Base-by-base conservation (phyloP, 441 rosid genomes). In the Gossypium trilobum region DNA sequence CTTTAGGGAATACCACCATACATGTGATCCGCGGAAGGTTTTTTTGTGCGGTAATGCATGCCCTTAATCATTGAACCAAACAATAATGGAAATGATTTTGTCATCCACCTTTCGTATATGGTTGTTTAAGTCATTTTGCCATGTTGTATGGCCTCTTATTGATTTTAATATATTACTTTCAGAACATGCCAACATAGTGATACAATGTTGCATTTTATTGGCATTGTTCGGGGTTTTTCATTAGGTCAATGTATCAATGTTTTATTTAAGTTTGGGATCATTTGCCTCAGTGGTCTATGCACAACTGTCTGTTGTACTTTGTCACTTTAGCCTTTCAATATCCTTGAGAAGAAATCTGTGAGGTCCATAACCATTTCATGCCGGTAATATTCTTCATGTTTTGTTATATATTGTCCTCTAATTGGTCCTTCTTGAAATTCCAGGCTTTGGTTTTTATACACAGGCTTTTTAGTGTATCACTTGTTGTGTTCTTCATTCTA, bases 401-500 rank as follows among this genome's bases (percentile, higher is more conserved):
- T 62, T 11, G 36, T 33, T 58, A 44, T 36, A 1, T 73, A 63
- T 52, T 2, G 31, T 27, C n/a, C 36, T 29, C 68, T 85, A 78
- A 84, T 74, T 16, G 71, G 63, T 82, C 81, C 75, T 81, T 81
- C 69, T 85, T 80, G 79, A 75, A 86, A 82, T 84, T 82, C 68
- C 94, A 91, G 98, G 98, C 93, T 72, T 87, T 93, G 88, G 86
- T 87, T 78, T 83, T 85, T 74, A 88, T 93, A 82, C 97, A 89
- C 84, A 90, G 98, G 81, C 91, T 93, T 84, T 93, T 93, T 85
- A 87, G 98, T 80, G 72, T 89, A 25, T 88, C 96, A 0, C 92
- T 91, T 62, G 84, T 90, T 74, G 74, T 88, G 19, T 90, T 92
- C 83, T 91, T 90, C 78, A 29, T 89, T 76, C 85, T 93, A 33